Evolutionary conservation across 2,329 filamentous ascomycete species (phyloP), one percentile per base, ranked within the genome.

Genomic region (Curvularia sp.): DNA sequence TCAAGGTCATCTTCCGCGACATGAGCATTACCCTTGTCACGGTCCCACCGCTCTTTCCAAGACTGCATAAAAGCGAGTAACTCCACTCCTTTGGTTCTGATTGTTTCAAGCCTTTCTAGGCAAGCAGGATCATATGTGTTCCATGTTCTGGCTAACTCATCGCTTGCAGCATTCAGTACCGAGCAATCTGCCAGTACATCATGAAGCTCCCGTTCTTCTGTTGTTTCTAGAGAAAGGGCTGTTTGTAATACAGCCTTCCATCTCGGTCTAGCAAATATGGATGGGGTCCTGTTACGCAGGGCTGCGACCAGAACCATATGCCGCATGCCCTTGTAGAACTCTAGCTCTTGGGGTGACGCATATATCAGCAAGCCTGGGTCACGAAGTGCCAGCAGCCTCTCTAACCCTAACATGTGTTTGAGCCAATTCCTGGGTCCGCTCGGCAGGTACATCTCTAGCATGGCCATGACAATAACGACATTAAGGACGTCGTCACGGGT

Each of bases 181-280:
- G 70, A 67, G 53, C 70, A 74, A 38, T 73, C 71, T 42, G 71
- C 71, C 31, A 75, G 54, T 5, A 70, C 38, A 46, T 74, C 66
- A 33, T 66, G 70, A n/a, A 75, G 47, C 8, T 68, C 64, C 28
- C 73, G 67, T 56, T 71, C 64, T 24, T 64, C 48, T 28, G 61
- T 35, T 38, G 69, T 47, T 49, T 60, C 58, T 1, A 54, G 43
- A 6, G 62, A 58, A 31, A 64, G 67, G 24, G 59, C 26, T 13
- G 44, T 50, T 48, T 62, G 57, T 12, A 71, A 54, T 8, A 58
- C 50, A 15, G 4, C 47, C 51, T 73, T 74, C 72, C 71, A 75
- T 47, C 68, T 64, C 4, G 49, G 49, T 30, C 60, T 55, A 15
- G 69, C 72, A 26, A 74, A 56, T 53, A 74, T 70, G 6, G 70